These are phyloP conservation scores for Hydrangea macrophylla DNA, from an alignment of 148 eudicot species.

Conservation along the genomic window DNA sequence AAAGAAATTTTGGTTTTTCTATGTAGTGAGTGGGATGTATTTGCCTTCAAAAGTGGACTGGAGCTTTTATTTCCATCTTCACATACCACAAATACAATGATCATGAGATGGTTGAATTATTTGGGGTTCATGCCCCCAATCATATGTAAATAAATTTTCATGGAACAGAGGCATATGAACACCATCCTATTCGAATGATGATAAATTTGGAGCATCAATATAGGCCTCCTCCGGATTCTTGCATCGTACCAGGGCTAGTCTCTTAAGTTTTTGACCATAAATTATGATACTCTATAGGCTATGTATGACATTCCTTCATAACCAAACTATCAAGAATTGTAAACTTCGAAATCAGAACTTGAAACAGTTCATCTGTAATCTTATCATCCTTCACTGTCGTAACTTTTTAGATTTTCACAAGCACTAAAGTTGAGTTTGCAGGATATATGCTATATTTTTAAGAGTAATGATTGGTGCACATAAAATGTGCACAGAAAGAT, in stretches of 20 bases:
- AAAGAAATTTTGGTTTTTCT: too few species aligned
- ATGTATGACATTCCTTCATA: conserved; percentile 23
- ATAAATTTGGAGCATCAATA: conserved; percentile 34
- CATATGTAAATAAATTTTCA: too few species aligned
- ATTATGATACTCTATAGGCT: conserved; percentile 22
- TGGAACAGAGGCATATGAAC: conserved; percentile 13
- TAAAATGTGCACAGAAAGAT: too few species aligned
- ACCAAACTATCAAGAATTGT: conserved; percentile 34
- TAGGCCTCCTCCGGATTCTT: conserved; percentile 18
- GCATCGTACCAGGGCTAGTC: conserved; percentile 22
- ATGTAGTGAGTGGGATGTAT: too few species aligned
- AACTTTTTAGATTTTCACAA: conserved; percentile 25
- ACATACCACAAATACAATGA: too few species aligned
- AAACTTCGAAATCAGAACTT: conserved; percentile 16
- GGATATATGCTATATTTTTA: neutral
- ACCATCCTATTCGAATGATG: conserved; percentile 31
- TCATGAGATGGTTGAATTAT: too few species aligned
- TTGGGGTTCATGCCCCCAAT: too few species aligned
- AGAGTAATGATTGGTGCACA: too few species aligned
- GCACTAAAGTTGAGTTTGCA: conserved; percentile 24
- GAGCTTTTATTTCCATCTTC: too few species aligned
- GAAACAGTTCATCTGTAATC: conserved; percentile 22
- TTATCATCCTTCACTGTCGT: conserved; percentile 28
- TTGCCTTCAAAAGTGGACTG: too few species aligned
- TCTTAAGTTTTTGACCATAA: conserved; percentile 26